Evolutionary conservation across 192 early-diverging fungal genomes (phyloP).

Genomic region (Phycomyces nitens): DNA sequence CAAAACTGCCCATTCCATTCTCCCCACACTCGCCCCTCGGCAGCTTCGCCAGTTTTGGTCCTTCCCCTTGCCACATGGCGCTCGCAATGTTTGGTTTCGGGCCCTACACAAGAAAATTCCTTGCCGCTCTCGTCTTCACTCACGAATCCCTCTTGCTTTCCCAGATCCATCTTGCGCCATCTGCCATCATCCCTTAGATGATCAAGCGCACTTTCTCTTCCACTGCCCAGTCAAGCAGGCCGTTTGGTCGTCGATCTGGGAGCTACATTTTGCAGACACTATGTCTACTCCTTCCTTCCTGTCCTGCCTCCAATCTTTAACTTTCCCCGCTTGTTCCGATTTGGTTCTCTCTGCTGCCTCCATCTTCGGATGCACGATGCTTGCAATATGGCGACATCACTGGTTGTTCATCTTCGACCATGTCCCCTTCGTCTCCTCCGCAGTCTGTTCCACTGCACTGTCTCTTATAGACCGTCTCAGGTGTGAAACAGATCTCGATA

Average conservation of each 20-base stretch:
- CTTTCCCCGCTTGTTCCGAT: not conserved
- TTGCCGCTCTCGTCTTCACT: no score
- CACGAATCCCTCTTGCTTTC: not conserved
- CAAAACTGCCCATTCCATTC: slow-evolving; percentile 2
- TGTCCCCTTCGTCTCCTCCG: not conserved
- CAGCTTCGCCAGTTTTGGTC: not conserved
- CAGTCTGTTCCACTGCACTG: not conserved
- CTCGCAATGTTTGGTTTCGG: not conserved
- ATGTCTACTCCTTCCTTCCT: no score
- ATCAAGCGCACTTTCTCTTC: not conserved
- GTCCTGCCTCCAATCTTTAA: not conserved
- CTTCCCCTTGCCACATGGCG: not conserved
- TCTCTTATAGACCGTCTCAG: not conserved
- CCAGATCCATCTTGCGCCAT: not conserved
- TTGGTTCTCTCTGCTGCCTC: not conserved
- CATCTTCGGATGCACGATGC: not conserved
- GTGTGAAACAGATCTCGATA: not conserved
- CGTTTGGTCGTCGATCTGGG: no score
- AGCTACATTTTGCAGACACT: no score
- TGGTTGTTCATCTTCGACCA: not conserved
- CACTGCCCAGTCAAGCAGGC: not conserved
- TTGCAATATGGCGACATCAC: not conserved
- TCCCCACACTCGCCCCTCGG: not conserved
- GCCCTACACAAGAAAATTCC: not conserved
- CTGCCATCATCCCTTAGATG: not conserved